These are phyloP conservation scores for Actinomortierella ambigua DNA, from an alignment of 371 early-diverging fungal genomes.

Conservation along the genomic window DNA sequence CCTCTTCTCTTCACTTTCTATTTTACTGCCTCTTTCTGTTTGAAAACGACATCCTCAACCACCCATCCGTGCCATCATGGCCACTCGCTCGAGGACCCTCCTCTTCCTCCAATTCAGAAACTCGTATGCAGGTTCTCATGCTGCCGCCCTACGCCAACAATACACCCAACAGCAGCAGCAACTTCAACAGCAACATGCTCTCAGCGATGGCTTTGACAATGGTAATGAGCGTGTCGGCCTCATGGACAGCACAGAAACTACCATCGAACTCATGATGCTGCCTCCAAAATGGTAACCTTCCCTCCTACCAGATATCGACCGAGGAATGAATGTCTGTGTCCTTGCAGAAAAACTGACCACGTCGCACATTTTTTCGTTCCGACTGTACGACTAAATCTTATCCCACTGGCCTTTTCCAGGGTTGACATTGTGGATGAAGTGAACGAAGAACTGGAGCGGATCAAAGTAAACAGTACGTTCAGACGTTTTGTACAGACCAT, in stretches of 20 bases:
- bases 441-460: constrained; percentile 56
- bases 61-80: constrained; percentile 52
- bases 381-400: constrained; percentile 15
- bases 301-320: not conserved
- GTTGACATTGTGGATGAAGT: constrained; percentile 89
- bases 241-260: constrained; percentile 69
- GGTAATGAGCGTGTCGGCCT: constrained; percentile 65
- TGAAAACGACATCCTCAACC: not conserved
- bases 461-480: constrained; percentile 68
- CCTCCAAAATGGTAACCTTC: constrained; percentile 81
- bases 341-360: constrained; percentile 11
- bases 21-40: not conserved
- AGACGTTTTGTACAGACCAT: not conserved
- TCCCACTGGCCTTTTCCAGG: constrained; percentile 53
- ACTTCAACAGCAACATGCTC: constrained; percentile 35
- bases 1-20: not conserved
- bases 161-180: constrained; percentile 44
- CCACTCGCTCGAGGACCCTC: constrained; percentile 88
- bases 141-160: constrained; percentile 43
- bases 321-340: not conserved
- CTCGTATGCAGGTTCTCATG: constrained; percentile 79
- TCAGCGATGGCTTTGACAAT: constrained; percentile 16
- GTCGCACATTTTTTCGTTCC: constrained; percentile 11
- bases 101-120: constrained; percentile 93
- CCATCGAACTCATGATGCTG: constrained; percentile 77